Percentiles rank a stretch among this genome's conserved stretches.
Evolutionary conservation across 768 basidiomycete genomes (phyloP).

Genomic region (Boletus bicolor): DNA sequence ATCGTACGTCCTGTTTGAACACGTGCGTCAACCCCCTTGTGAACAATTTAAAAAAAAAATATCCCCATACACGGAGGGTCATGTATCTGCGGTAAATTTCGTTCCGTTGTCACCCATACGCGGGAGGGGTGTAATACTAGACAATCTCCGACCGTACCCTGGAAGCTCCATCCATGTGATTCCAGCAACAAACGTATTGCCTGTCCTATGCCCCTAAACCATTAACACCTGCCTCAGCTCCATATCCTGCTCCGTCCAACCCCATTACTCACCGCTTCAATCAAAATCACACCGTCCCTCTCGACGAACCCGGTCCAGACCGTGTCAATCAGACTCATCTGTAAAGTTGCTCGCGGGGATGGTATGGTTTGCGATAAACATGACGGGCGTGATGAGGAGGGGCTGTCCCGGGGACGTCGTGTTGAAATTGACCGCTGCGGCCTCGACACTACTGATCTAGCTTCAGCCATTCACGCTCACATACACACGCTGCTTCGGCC

Average conservation of each 20-base stretch:
- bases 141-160: conserved; percentile 33
- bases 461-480: too few species aligned
- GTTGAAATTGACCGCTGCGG: too few species aligned
- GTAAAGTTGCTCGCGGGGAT: conserved; percentile 1
- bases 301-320: conserved; percentile 48
- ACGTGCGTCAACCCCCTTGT: background rate
- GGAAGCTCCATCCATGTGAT: conserved; percentile 59
- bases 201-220: background rate
- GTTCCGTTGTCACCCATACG: conserved; percentile 33
- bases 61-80: conserved; percentile 18
- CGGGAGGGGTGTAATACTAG: conserved; percentile 61
- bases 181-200: conserved; percentile 45
- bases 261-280: conserved; percentile 48
- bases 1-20: conserved; percentile 34
- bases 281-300: conserved; percentile 58
- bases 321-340: conserved; percentile 24
- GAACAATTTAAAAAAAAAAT: background rate
- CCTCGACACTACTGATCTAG: too few species aligned
- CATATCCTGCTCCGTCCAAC: background rate
- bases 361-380: conserved; percentile 24
- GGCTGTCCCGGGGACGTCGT: too few species aligned
- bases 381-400: too few species aligned
- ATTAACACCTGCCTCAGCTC: background rate
- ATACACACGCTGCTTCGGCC: too few species aligned
- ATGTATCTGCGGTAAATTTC: conserved; percentile 46